Conservation (phyloP, 2,329 filamentous ascomycete genomes). For the Microsporum canis region DNA sequence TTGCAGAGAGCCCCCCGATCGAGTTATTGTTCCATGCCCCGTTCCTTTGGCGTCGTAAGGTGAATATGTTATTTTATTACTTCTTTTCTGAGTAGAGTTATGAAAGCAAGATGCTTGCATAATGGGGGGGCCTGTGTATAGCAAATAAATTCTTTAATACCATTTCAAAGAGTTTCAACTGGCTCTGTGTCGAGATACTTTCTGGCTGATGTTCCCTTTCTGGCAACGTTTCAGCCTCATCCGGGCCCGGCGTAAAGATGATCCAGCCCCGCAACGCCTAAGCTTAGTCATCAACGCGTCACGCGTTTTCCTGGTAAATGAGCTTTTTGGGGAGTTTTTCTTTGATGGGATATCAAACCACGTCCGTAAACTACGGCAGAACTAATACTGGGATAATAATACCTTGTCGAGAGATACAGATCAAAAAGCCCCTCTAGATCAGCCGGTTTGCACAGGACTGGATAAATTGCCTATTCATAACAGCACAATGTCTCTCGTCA, state of each 20-base stretch:
- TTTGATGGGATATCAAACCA: neutral
- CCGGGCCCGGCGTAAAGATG: neutral
- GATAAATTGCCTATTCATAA: neutral
- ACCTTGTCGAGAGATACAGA: no score
- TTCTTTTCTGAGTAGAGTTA: neutral
- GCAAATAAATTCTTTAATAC: neutral
- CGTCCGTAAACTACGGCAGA: neutral
- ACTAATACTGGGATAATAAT: neutral
- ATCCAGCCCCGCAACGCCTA: neutral
- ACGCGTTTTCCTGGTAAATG: neutral
- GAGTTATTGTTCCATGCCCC: neutral
- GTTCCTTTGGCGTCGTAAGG: neutral
- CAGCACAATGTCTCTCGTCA: constrained; percentile 55
- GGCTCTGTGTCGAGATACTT: neutral
- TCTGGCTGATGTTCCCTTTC: neutral
- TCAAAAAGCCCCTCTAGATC: neutral
- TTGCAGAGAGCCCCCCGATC: neutral
- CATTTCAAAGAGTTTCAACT: neutral
- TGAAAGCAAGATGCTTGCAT: neutral
- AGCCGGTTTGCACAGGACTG: neutral
- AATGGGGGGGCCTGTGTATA: neutral
- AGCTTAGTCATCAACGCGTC: neutral
- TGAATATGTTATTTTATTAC: neutral
- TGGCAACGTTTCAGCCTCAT: neutral
- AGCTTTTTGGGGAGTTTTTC: neutral